Evolutionary conservation across 176 grass and related monocot species (phyloP), one percentile per base, ranked within the genome.

Genomic region (Oryza meyeriana): DNA sequence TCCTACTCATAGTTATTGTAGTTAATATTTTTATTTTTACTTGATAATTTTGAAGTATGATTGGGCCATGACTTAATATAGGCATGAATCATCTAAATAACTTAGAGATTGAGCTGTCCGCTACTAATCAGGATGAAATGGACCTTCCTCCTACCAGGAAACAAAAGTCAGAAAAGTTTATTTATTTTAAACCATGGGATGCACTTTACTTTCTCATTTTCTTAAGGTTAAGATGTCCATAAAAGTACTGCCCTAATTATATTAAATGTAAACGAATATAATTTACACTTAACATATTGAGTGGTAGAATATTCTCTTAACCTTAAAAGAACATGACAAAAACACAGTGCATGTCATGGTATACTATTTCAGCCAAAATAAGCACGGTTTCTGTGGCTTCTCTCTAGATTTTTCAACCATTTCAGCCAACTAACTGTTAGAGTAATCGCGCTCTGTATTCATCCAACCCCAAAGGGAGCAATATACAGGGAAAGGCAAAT

Each of bases 111-210:
- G 20, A 55, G 39, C 62, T 79, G 69, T 45, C 41, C 16, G 28
- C 79, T 42, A 86, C 73, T 82, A 82, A 85, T 72, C 79, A 79
- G 75, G 71, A 61, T 65, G 40, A 47, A 77, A 82, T 79, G 72
- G 78, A 83, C 85, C 13, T 32, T 44, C 18, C 69, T 79, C 81
- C 74, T 75, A 85, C 68, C 69, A 81, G 47, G 7, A 85, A 79
- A 76, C 69, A 75, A 72, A 75, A 62, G 83, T 83, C 73, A 90
- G 76, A 78, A 78, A 81, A 52, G 78, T 78, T 48, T 50, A 17
- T 65, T 64, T 32, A n/a, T 65, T 20, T 48, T 74, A 9, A 5
- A 82, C 20, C 38, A 73, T 74, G 71, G 26, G 12, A 41, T 72
- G 12, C 55, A 44, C 20, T 25, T 73, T 29, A 48, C 10, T 31